A percentile compares a stretch with the other conserved stretches of the same genome.
These are phyloP conservation scores for Oxyria digyna DNA, from an alignment of 148 eudicot genomes.

Conservation along the genomic window DNA sequence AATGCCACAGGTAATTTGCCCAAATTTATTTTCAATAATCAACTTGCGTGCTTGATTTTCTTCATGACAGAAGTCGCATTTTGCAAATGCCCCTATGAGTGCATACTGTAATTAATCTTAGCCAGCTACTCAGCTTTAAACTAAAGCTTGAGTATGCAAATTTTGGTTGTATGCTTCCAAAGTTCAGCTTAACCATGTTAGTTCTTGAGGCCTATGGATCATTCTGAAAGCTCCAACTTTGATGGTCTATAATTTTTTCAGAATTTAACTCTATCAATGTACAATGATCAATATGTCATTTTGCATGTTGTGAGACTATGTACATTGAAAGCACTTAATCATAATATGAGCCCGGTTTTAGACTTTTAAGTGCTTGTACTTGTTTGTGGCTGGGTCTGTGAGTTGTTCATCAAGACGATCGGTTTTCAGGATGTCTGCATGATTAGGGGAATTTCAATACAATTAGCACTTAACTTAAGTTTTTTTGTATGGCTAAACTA, in stretches of 20 bases:
- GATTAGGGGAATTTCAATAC: background rate
- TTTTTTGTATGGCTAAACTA: background rate
- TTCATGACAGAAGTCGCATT: background rate
- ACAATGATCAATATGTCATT: background rate
- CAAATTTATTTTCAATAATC: background rate
- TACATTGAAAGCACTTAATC: background rate
- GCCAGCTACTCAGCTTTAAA: background rate
- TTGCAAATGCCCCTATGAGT: background rate
- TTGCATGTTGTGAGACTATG: background rate
- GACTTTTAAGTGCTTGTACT: background rate
- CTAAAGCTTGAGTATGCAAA: background rate
- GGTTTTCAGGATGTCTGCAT: background rate
- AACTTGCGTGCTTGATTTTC: background rate
- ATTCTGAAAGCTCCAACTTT: background rate
- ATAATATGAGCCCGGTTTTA: background rate
- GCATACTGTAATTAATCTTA: background rate
- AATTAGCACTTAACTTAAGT: background rate
- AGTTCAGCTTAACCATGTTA: background rate
- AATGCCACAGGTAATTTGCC: slow-evolving; percentile 72
- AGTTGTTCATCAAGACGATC: background rate
- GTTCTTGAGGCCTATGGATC: background rate
- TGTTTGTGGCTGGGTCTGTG: background rate
- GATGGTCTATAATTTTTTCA: background rate
- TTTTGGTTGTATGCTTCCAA: background rate
- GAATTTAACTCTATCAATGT: background rate